Evolutionary conservation across 345 rosid genomes (phyloP).

Genomic region (Erucastrum elatum): DNA sequence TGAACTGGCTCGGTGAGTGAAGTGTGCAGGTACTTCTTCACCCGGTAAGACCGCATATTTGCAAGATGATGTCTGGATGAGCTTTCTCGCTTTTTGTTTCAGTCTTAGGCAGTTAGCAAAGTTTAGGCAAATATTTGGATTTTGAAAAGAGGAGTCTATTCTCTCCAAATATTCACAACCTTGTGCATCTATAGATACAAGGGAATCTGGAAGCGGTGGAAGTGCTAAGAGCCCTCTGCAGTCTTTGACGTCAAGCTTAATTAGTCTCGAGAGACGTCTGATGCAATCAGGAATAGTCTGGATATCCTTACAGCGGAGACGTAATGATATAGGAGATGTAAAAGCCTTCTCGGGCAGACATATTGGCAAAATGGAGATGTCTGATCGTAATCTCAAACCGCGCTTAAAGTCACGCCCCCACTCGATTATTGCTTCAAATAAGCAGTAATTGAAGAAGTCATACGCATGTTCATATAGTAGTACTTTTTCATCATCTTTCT

Average conservation of each 20-base stretch:
- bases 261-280: neutral
- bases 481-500: too few relatives aligned
- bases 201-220: neutral
- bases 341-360: neutral
- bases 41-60: neutral
- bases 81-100: neutral
- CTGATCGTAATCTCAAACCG: neutral
- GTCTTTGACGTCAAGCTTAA: neutral
- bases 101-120: neutral
- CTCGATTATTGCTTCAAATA: neutral
- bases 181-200: neutral
- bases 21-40: neutral
- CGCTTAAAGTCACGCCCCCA: neutral
- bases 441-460: too few relatives aligned
- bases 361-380: neutral
- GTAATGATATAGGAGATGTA: neutral
- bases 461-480: too few relatives aligned
- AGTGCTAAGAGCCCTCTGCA: neutral
- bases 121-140: neutral
- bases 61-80: neutral
- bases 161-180: neutral
- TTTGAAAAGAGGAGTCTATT: neutral
- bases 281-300: neutral
- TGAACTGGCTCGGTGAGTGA: neutral
- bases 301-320: neutral